Conservation (phyloP, 768 basidiomycete species). For the Roridomyces roridus region DNA sequence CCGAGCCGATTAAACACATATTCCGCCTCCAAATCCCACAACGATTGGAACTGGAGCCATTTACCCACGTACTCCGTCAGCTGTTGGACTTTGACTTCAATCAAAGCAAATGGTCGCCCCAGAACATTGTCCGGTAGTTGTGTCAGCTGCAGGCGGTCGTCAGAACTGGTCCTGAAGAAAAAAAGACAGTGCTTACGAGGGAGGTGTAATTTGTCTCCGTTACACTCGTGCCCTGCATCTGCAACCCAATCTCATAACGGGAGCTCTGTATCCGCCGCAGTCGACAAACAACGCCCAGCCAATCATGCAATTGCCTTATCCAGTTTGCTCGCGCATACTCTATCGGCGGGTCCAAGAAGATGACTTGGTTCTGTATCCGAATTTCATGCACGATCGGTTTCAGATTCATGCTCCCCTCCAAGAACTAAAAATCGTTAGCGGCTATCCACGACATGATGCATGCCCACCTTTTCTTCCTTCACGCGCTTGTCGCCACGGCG, state of each 20-base stretch:
- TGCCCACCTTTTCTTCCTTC: constrained; percentile 80
- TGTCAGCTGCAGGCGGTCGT: constrained; percentile 59
- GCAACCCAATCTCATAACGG: constrained; percentile 94
- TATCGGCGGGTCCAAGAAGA: constrained; percentile 97
- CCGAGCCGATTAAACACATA: constrained; percentile 95
- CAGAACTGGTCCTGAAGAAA: no score
- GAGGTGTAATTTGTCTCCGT: constrained; percentile 84
- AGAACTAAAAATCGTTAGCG: constrained; percentile 47
- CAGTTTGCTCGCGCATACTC: constrained; percentile 91
- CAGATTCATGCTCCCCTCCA: constrained; percentile 77
- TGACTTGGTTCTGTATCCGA: constrained; percentile 97
- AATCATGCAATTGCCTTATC: constrained; percentile 89
- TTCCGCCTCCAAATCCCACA: constrained; percentile 98
- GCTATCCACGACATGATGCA: neutral
- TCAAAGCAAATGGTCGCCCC: constrained; percentile 80
- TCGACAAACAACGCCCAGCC: constrained; percentile 90
- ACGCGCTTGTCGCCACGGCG: constrained; percentile 72
- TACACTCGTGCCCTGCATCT: constrained; percentile 74
- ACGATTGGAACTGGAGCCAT: constrained; percentile 98
- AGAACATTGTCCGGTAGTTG: constrained; percentile 76
- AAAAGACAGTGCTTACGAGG: constrained; percentile 57
- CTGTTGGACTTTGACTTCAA: constrained; percentile 88
- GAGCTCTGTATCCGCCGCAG: constrained; percentile 91
- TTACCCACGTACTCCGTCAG: constrained; percentile 92
- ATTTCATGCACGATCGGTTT: constrained; percentile 95